Conservation (phyloP, 805 yeast species). For the Ogataea trehalophila region DNA sequence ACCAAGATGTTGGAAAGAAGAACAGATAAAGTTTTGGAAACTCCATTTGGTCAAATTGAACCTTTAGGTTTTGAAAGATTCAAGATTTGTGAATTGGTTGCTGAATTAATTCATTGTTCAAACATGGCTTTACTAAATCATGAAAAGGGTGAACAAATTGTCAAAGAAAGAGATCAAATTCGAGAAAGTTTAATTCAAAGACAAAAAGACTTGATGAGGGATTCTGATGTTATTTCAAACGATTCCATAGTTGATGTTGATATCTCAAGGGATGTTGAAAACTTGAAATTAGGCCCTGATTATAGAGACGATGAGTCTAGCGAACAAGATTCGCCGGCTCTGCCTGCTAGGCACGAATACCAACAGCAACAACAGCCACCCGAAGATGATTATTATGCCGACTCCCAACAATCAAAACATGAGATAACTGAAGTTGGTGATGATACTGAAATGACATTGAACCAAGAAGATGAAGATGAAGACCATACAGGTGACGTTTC, state of each 20-base stretch:
- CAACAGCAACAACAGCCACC: not conserved
- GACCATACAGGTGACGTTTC: slow-evolving; percentile 26
- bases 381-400: slow-evolving; percentile 3
- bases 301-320: slow-evolving; percentile 2
- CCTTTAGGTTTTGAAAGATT: slow-evolving; percentile 90
- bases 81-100: slow-evolving; percentile 85
- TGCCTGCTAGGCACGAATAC: not conserved
- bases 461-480: slow-evolving; percentile 26
- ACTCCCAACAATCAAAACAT: not conserved
- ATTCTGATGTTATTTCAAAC: slow-evolving; percentile 24
- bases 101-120: slow-evolving; percentile 94
- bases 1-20: slow-evolving; percentile 49
- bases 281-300: slow-evolving; percentile 23
- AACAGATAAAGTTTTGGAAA: slow-evolving; percentile 39
- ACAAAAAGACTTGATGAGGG: slow-evolving; percentile 23
- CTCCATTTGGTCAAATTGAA: slow-evolving; percentile 62
- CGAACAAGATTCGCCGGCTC: not conserved
- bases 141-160: slow-evolving; percentile 62
- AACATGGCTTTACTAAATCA: slow-evolving; percentile 91
- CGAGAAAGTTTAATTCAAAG: slow-evolving; percentile 46
- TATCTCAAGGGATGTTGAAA: slow-evolving; percentile 30
- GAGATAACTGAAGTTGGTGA: slow-evolving; percentile 2
- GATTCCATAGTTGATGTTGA: slow-evolving; percentile 29
- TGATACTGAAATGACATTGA: slow-evolving; percentile 16
- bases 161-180: slow-evolving; percentile 61